These are phyloP conservation scores for Cocos nucifera DNA, from an alignment of 176 grass and related monocot genomes.

Conservation along the genomic window DNA sequence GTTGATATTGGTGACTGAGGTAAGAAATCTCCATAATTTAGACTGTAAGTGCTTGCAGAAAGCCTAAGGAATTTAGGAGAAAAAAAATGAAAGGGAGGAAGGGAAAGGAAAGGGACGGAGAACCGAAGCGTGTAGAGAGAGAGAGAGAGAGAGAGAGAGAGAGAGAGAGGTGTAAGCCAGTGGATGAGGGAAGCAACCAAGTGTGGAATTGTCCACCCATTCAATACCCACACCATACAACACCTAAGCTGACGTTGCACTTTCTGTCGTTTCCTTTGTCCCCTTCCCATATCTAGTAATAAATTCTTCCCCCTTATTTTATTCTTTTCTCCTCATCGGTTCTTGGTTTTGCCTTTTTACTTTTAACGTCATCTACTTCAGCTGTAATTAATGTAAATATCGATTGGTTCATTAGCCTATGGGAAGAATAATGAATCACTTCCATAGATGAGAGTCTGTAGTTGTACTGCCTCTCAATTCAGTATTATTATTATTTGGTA, in stretches of 20 bases:
- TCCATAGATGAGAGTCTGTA: too few relatives aligned
- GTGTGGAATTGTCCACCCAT: not conserved
- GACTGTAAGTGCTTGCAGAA: too few relatives aligned
- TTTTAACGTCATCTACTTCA: not conserved
- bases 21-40: too few relatives aligned
- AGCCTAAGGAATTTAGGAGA: too few relatives aligned
- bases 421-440: too few relatives aligned
- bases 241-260: constrained; percentile 5
- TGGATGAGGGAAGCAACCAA: constrained; percentile 10
- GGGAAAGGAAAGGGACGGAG: not conserved
- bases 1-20: too few relatives aligned
- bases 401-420: too few relatives aligned
- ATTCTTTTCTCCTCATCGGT: not conserved
- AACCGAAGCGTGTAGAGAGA: not conserved
- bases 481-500: too few relatives aligned
- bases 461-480: too few relatives aligned
- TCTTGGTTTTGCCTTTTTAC: not conserved
- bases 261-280: constrained; percentile 10
- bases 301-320: not conserved
- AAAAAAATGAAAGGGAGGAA: not conserved
- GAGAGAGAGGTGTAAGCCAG: not conserved
- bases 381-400: too few relatives aligned
- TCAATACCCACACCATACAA: not conserved
- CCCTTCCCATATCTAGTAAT: not conserved
- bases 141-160: constrained; percentile 4